phyloP scores from a whole-genome alignment of 352 stramenopile genomes.

The Pythium aristosporum region DNA sequence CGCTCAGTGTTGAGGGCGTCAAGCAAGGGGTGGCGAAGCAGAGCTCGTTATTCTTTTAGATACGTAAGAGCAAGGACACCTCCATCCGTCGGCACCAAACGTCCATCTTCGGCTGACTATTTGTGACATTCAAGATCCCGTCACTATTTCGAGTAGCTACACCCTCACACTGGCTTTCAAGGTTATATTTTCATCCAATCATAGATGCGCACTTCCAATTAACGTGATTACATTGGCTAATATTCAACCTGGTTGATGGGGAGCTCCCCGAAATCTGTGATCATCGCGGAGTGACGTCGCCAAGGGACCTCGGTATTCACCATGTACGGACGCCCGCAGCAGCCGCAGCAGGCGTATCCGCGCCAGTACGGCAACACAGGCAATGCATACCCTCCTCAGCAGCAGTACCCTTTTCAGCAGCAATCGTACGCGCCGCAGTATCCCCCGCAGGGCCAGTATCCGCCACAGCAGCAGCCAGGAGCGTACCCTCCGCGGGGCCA shows the following conservation, averaged over 20 bases:
- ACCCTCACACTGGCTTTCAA: too few species aligned
- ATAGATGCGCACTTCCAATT: too few species aligned
- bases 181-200: too few species aligned
- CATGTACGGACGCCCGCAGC: constrained; percentile 30
- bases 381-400: constrained; percentile 1
- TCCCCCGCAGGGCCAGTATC: constrained; percentile 5
- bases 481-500: constrained; percentile 8
- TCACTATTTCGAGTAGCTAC: too few species aligned
- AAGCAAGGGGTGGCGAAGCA: constrained; percentile 1
- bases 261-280: not conserved
- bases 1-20: not conserved
- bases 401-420: not conserved
- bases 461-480: constrained; percentile 13
- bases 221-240: too few species aligned
- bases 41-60: constrained; percentile 23
- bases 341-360: constrained; percentile 7
- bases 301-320: not conserved
- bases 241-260: too few species aligned
- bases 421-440: not conserved
- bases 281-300: too few species aligned
- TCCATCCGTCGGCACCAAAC: too few species aligned
- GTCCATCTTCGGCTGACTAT: too few species aligned
- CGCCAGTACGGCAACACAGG: constrained; percentile 10
- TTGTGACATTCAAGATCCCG: too few species aligned
- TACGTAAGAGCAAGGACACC: too few species aligned